Conservation (phyloP, 805 yeast genomes). For the Ogataea angusta region DNA sequence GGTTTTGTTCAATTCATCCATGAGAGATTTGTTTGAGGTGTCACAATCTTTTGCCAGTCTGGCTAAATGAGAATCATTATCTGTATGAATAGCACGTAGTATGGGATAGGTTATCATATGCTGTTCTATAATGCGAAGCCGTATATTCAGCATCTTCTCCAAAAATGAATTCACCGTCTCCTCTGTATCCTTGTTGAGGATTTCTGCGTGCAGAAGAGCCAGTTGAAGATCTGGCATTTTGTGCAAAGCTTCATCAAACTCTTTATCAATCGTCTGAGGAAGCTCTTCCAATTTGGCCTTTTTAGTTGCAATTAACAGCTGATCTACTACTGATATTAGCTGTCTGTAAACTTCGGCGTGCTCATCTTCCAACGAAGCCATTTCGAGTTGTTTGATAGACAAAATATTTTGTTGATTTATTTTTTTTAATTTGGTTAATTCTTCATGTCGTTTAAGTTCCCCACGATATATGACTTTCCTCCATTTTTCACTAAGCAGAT, state of each 20-base stretch:
- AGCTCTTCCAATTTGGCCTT: conserved; percentile 6
- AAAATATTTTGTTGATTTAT: too few species aligned
- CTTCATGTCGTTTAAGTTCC: conserved; percentile 32
- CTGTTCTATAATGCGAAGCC: conserved; percentile 22
- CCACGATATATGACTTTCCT: conserved; percentile 70
- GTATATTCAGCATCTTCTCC: conserved; percentile 18
- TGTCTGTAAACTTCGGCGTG: conserved; percentile 34
- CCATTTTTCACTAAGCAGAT: conserved; percentile 92
- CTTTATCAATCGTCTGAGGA: conserved; percentile 3
- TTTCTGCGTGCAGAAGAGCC: conserved; percentile 12
- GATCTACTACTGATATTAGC: conserved; percentile 33
- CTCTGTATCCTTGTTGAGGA: conserved; percentile 2
- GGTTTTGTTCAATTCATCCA: conserved; percentile 3
- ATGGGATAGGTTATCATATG: conserved; percentile 24
- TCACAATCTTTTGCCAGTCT: conserved; percentile 15
- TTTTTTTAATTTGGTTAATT: too few species aligned
- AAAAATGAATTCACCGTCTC: conserved; percentile 13
- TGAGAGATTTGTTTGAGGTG: conserved; percentile 6
- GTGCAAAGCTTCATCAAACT: conserved; percentile 4
- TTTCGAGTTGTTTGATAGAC: background rate
- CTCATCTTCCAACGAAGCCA: conserved; percentile 20
- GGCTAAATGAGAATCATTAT: conserved; percentile 11
- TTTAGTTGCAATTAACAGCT: conserved; percentile 24
- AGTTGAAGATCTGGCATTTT: conserved; percentile 13
- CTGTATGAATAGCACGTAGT: conserved; percentile 21